A percentile compares a stretch with the other conserved stretches of the same genome.
These are phyloP conservation scores for Nigrospora osmanthi DNA, from an alignment of 2,329 filamentous ascomycete species.

Conservation along the genomic window DNA sequence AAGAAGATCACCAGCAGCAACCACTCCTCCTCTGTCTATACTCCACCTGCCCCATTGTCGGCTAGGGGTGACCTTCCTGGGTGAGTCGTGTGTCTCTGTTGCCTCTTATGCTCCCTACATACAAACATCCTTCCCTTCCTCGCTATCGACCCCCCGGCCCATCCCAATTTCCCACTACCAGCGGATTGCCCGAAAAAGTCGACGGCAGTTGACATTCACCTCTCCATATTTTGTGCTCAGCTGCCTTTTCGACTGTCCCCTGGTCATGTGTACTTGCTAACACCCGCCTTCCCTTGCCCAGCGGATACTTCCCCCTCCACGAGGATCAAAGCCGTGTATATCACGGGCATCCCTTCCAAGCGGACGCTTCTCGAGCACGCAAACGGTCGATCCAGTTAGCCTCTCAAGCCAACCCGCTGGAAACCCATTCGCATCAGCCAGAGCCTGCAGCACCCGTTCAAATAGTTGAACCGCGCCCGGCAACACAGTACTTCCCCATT, in stretches of 20 bases:
- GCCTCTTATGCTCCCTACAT: too few species aligned
- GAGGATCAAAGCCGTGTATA: slow-evolving; percentile 44
- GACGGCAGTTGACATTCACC: too few species aligned
- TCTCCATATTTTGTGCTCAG: too few species aligned
- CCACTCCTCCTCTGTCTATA: slow-evolving; percentile 26
- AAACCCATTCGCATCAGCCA: slow-evolving; percentile 3
- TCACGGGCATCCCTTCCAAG: slow-evolving; percentile 43
- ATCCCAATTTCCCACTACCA: too few species aligned
- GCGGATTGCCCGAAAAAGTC: too few species aligned
- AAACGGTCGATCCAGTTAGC: slow-evolving; percentile 25
- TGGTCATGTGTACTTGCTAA: background rate
- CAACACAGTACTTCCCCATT: too few species aligned
- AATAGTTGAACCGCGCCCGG: background rate
- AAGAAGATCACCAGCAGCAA: slow-evolving; percentile 25
- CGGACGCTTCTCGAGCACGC: slow-evolving; percentile 30
- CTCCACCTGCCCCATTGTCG: slow-evolving; percentile 42
- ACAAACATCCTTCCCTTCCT: too few species aligned
- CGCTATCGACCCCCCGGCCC: too few species aligned
- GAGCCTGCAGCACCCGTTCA: background rate
- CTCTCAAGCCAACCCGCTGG: slow-evolving; percentile 18
- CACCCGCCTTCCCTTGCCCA: slow-evolving; percentile 15
- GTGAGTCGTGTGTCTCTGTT: slow-evolving; percentile 30
- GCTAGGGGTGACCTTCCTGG: slow-evolving; percentile 51
- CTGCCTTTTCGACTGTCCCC: too few species aligned
- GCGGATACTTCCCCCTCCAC: slow-evolving; percentile 54